Base-by-base conservation (phyloP, 2,329 filamentous ascomycete species). In the Diaporthe vexans region DNA sequence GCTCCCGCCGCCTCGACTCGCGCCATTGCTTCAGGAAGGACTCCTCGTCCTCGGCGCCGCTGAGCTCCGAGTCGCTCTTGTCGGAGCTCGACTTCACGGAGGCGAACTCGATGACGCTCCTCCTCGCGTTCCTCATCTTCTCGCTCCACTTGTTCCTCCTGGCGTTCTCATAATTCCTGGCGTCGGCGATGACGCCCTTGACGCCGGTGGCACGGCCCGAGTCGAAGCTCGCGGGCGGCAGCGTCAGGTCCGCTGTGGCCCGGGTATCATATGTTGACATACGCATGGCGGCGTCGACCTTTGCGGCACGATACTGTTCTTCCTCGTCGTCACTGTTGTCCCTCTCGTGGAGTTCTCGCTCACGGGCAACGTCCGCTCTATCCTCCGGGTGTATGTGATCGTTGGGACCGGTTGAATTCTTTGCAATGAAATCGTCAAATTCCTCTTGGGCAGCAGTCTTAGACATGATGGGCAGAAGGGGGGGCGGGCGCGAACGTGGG, bases 151-250 rank as follows among this genome's bases (percentile, higher is more conserved):
- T 90, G 78, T 80, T 84, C 79, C 87, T 87, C 78, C 88, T 88
- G 17, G 93, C 93, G 79, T 90, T 87, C 84, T 94, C 93, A 82
- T 93, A 96, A 79, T 92, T 91, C 79, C 94, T 89, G 51, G 94
- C 94, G 81, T 97, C 94, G 78, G 94, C 93, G 80, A 97, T 96
- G 82, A 97, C 94, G 76, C 94, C 94, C 86, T 96, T 96, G 78
- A 95, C 94, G 61, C 94, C 94, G 3, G 94, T 96, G 78, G 94
- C 92, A 77, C 91, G 89, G 74, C 93, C 92, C 71, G 86, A 90
- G 81, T 94, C 90, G 79, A 93, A 92, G 73, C 87, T 88, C 17
- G 86, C 85, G 13, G 90, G 91, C 19, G 91, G 91, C 75, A 94
- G 89, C 80, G 88, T 89, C 79, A 94, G 83, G 73, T 86, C 86